Conservation (phyloP, 228 moss, liverwort and hornwort species). For the Sphagnum fallax region DNA sequence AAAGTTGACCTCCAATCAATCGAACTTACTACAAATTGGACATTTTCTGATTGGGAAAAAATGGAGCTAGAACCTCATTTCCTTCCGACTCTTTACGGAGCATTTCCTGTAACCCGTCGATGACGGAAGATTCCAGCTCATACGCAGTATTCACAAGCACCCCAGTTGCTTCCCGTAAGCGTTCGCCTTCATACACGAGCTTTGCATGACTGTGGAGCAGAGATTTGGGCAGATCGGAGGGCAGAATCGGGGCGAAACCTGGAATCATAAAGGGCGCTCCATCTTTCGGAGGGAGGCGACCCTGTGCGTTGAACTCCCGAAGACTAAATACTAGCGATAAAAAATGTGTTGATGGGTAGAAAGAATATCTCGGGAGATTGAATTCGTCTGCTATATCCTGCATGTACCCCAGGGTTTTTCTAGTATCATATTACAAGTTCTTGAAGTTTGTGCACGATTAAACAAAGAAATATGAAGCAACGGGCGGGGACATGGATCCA, state of each 20-base stretch:
- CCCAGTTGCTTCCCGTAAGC: not conserved
- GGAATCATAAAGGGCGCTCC: not conserved
- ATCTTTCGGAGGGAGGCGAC: too few species aligned
- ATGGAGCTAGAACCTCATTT: not conserved
- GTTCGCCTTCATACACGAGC: conserved; percentile 1
- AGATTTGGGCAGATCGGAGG: not conserved
- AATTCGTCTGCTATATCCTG: too few species aligned
- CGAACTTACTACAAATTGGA: not conserved
- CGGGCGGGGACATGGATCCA: too few species aligned
- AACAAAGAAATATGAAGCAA: too few species aligned
- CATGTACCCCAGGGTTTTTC: too few species aligned
- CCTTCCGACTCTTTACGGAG: not conserved
- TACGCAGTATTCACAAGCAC: not conserved
- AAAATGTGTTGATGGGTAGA: too few species aligned
- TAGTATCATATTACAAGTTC: too few species aligned
- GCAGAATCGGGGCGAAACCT: not conserved
- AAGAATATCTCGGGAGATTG: too few species aligned
- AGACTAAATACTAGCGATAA: too few species aligned
- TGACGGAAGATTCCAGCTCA: not conserved
- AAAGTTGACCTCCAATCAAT: not conserved
- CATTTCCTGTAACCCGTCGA: not conserved
- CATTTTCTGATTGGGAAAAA: not conserved
- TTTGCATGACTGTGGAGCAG: not conserved
- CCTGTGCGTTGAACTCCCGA: too few species aligned
- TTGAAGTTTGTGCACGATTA: too few species aligned